Conservation (phyloP, 116 monocot species). For the Iris pallida region DNA sequence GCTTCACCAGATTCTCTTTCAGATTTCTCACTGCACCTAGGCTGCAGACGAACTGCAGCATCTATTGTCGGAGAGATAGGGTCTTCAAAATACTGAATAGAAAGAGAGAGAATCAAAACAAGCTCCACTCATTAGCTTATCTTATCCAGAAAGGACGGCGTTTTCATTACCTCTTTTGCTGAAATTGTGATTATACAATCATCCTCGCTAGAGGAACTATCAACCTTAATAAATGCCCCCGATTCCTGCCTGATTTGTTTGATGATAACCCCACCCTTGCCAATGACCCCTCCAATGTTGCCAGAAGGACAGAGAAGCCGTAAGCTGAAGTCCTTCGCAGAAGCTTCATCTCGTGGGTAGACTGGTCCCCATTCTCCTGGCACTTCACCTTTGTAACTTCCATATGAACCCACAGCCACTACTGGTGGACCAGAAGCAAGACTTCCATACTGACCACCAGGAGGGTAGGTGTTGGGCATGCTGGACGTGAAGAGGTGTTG, state of each 20-base stretch:
- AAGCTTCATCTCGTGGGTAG: constrained; percentile 70
- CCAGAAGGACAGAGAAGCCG: constrained; percentile 67
- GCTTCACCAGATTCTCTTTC: constrained; percentile 71
- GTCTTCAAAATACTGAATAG: constrained; percentile 77
- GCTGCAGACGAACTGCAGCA: constrained; percentile 87
- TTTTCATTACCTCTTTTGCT: constrained; percentile 63
- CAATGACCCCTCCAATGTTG: constrained; percentile 94
- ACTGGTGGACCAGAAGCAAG: constrained; percentile 44
- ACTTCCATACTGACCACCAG: constrained; percentile 41
- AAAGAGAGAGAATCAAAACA: background rate
- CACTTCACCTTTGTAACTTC: constrained; percentile 58
- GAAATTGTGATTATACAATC: constrained; percentile 89
- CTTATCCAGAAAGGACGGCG: background rate
- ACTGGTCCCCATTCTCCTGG: constrained; percentile 69
- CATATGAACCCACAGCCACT: constrained; percentile 56
- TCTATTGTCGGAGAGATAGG: constrained; percentile 81
- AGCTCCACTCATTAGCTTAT: background rate
- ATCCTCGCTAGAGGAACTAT: constrained; percentile 78
- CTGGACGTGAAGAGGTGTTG: constrained; percentile 58
- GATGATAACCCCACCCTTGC: constrained; percentile 81
- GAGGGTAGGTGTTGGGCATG: constrained; percentile 23
- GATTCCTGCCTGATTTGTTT: constrained; percentile 96
- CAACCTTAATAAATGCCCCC: constrained; percentile 85
- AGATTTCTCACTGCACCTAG: constrained; percentile 83
- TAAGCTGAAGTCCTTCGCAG: constrained; percentile 71